Conservation (phyloP, 164 flowering plant genomes). For the Paratinospora sagittata region DNA sequence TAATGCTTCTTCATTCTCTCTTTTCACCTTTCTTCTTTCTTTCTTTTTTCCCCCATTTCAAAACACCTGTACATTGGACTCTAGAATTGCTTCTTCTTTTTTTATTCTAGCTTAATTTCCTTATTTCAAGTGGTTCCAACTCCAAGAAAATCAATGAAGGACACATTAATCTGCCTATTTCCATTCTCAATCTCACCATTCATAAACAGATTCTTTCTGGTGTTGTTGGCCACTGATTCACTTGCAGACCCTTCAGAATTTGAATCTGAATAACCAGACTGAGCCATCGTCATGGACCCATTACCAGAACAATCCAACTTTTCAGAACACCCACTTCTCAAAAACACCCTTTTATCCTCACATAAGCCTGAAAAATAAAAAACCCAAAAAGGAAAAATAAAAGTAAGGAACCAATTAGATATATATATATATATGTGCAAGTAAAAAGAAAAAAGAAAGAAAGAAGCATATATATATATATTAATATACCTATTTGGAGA, state of each 20-base stretch:
- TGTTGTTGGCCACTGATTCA: constrained; percentile 31
- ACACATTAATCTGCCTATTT: constrained; percentile 19
- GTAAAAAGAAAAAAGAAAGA: not conserved
- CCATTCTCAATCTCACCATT: constrained; percentile 24
- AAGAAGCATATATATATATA: not conserved
- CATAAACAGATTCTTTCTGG: constrained; percentile 12
- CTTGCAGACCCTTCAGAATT: constrained; percentile 38
- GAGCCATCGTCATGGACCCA: constrained; percentile 4
- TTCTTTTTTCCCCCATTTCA: not conserved
- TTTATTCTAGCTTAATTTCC: not conserved
- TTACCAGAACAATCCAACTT: not conserved
- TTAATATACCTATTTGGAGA: constrained; percentile 11
- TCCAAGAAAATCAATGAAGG: constrained; percentile 65
- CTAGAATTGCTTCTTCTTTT: not conserved
- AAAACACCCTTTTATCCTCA: constrained; percentile 7
- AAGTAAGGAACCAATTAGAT: not conserved
- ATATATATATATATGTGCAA: not conserved
- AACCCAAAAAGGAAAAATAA: not conserved
- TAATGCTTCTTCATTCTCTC: not conserved
- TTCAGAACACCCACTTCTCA: not conserved
- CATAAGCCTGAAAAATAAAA: not conserved
- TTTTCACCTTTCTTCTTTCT: not conserved
- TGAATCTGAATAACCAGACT: constrained; percentile 20
- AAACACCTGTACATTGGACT: constrained; percentile 15
- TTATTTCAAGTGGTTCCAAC: constrained; percentile 33